A percentile compares a stretch with the other conserved stretches of the same genome.
These are phyloP conservation scores for Pseudomonodictys pantanalensis DNA, from an alignment of 495 filamentous ascomycete species.

Conservation along the genomic window DNA sequence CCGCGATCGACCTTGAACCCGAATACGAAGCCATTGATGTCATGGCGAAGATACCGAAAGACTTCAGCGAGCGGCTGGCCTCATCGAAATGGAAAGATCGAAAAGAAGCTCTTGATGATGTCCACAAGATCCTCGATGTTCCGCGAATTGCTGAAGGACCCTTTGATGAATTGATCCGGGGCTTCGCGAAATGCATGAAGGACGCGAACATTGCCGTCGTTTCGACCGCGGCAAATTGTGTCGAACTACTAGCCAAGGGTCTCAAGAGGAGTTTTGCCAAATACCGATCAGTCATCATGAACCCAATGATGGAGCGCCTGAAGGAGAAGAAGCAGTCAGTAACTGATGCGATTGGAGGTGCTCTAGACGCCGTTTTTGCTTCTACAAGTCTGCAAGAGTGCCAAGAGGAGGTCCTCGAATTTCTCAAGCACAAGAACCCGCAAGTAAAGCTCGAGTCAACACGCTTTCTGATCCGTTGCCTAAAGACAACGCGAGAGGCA, in stretches of 20 bases:
- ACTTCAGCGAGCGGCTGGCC: constrained; percentile 75
- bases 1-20: constrained; percentile 71
- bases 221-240: constrained; percentile 88
- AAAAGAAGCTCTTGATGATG: constrained; percentile 86
- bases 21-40: constrained; percentile 81
- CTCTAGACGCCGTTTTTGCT: constrained; percentile 80
- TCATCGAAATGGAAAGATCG: constrained; percentile 98
- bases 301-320: constrained; percentile 85
- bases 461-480: constrained; percentile 82
- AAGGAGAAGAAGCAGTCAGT: constrained; percentile 96
- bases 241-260: constrained; percentile 88
- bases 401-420: constrained; percentile 83
- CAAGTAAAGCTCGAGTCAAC: constrained; percentile 94
- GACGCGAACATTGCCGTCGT: constrained; percentile 97
- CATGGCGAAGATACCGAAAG: constrained; percentile 73
- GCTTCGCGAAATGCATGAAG: constrained; percentile 93
- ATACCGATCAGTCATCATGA: constrained; percentile 73
- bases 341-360: constrained; percentile 78
- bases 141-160: constrained; percentile 89
- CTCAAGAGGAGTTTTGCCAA: constrained; percentile 74
- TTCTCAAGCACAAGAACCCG: constrained; percentile 89
- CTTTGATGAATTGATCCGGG: constrained; percentile 77
- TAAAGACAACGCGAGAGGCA: constrained; percentile 77
- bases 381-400: constrained; percentile 78
- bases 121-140: constrained; percentile 73